These are phyloP conservation scores for Phytophthora podocarpi DNA, from an alignment of 352 stramenopile species.

Conservation along the genomic window DNA sequence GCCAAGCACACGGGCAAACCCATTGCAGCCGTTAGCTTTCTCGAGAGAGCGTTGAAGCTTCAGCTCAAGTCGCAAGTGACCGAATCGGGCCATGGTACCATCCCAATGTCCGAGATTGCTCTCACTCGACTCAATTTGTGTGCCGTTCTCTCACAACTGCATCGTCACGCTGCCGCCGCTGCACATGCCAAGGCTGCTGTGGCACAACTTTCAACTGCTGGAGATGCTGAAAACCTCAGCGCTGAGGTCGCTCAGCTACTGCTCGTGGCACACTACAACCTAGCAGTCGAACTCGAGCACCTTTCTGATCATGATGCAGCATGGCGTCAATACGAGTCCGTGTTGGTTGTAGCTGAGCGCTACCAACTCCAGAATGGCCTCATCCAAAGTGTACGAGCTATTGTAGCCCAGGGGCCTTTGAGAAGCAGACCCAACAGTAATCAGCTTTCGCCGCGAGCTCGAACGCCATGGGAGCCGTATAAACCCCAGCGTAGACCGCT, in stretches of 20 bases:
- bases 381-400: conserved; percentile 26
- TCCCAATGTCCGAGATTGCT: conserved; percentile 34
- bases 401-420: conserved; percentile 22
- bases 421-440: conserved; percentile 10
- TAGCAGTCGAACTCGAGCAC: conserved; percentile 65
- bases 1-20: conserved; percentile 50
- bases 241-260: conserved; percentile 33
- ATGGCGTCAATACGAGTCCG: conserved; percentile 25
- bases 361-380: conserved; percentile 30
- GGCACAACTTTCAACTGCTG: conserved; percentile 27
- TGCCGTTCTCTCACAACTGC: conserved; percentile 61
- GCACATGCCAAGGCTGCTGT: conserved; percentile 55
- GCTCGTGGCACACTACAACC: conserved; percentile 63
- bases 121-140: conserved; percentile 69
- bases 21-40: conserved; percentile 41
- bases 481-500: conserved; percentile 16
- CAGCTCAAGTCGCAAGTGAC: conserved; percentile 36
- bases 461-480: conserved; percentile 21
- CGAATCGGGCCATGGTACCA: conserved; percentile 3
- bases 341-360: conserved; percentile 30
- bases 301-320: conserved; percentile 32
- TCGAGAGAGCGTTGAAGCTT: conserved; percentile 56
- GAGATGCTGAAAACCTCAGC: not conserved
- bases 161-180: conserved; percentile 46
- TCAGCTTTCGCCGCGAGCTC: conserved; percentile 10